These are phyloP conservation scores for Fusarium musae DNA, from an alignment of 2,329 filamentous ascomycete genomes.

Conservation along the genomic window DNA sequence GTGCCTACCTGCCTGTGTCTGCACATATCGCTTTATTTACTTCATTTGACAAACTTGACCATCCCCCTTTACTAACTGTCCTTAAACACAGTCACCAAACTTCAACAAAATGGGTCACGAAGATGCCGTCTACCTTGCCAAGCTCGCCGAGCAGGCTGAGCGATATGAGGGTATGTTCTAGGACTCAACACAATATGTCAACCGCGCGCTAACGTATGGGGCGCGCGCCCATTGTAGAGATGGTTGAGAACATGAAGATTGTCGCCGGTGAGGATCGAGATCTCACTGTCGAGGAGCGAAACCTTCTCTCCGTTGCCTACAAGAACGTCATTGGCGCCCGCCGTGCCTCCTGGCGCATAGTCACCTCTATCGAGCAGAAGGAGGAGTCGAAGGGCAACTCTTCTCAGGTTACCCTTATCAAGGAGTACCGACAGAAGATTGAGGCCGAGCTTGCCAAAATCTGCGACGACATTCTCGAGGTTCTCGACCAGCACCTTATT, in stretches of 20 bases:
- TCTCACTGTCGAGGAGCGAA: slow-evolving; percentile 96
- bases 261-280: slow-evolving; percentile 88
- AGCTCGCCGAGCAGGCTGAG: slow-evolving; percentile 99
- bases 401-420: slow-evolving; percentile 93
- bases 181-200: slow-evolving; percentile 3
- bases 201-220: slow-evolving; percentile 41
- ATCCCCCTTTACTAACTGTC: slow-evolving; percentile 42
- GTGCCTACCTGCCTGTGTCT: slow-evolving; percentile 30
- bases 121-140: slow-evolving; percentile 99
- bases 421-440: slow-evolving; percentile 98
- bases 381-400: slow-evolving; percentile 98
- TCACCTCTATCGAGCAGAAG: slow-evolving; percentile 99
- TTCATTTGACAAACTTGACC: slow-evolving; percentile 29
- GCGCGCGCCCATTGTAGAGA: slow-evolving; percentile 80
- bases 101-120: slow-evolving; percentile 93
- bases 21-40: slow-evolving; percentile 28
- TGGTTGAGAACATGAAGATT: slow-evolving; percentile 99
- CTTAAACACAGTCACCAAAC: slow-evolving; percentile 42
- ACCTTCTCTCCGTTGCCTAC: slow-evolving; percentile 98
- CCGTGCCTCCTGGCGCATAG: slow-evolving; percentile 99
- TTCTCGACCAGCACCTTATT: slow-evolving; percentile 92
- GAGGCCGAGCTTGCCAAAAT: slow-evolving; percentile 97
- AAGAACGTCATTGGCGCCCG: slow-evolving; percentile 99
- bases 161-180: slow-evolving; percentile 88
- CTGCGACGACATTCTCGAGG: slow-evolving; percentile 97